Evolutionary conservation across 306 rosid genomes (phyloP), one percentile per base, ranked within the genome.

Genomic region (Medicago truncatula): DNA sequence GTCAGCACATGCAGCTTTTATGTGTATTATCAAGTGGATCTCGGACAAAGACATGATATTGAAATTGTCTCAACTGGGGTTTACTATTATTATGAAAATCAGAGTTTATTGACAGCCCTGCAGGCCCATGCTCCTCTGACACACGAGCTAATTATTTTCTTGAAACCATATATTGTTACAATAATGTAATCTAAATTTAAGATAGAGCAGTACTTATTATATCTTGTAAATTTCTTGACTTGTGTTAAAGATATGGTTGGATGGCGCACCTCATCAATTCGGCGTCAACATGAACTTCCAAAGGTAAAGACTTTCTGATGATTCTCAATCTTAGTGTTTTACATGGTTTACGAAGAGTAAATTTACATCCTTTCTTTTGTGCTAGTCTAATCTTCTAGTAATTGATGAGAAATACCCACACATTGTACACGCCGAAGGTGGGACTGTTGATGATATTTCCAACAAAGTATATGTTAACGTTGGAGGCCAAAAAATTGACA

Each of bases 201-300:
- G 50, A 71, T 75, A 64, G 20, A 66, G 23, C 36, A 53, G 66
- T 67, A 50, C 4, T 67, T 40, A 66, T 9, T 49, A 16, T 59
- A 44, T 82, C 21, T 16, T 63, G 53, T 39, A 72, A 28, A 76
- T 85, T 86, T 83, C 88, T 84, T 88, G 83, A 91, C 92, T 82
- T 67, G 15, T 31, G 63, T 72, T 75, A 44, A 89, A 92, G 97
- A 95, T 85, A 86, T 95, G 93, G 99, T 95, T 73, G 99, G 99
- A 72, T 95, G 99, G 99, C 84, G 97, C 79, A 95, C 97, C n/a
- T 95, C 99, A 70, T 95, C 99, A 8, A 95, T 95, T 76, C 88
- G 99, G 64, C 97, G 96, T 78, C 96, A 90, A 78, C 84, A 84
- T 86, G 99, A 95, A 86, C 97, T 95, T 80, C 99, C 97, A 15